phyloP scores from a whole-genome alignment of 306 rosid species.

The Fagus crenata region DNA sequence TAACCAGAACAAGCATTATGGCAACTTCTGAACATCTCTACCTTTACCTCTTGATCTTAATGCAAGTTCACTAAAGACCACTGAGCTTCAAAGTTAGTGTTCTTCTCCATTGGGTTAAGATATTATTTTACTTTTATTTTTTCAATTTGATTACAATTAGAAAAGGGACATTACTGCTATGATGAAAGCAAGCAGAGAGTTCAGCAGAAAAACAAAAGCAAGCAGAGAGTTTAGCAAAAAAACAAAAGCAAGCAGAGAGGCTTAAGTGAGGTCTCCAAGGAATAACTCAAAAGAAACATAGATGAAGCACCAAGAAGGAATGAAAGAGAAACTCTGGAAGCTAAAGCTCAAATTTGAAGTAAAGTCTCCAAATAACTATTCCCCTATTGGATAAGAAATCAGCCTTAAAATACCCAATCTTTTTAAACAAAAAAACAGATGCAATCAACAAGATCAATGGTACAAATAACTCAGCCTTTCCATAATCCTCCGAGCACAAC shows the following conservation, averaged over 20 bases:
- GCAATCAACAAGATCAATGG: not conserved
- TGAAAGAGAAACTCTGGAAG: not conserved
- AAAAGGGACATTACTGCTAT: too few species aligned
- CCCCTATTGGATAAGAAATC: not conserved
- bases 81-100: not conserved
- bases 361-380: not conserved
- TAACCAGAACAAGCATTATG: not conserved
- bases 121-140: too few species aligned
- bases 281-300: too few species aligned
- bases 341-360: not conserved
- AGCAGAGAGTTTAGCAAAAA: too few species aligned
- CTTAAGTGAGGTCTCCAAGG: too few species aligned
- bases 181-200: too few species aligned
- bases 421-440: not conserved
- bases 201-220: too few species aligned
- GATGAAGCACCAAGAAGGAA: too few species aligned
- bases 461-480: not conserved
- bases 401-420: not conserved
- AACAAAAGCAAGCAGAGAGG: too few species aligned
- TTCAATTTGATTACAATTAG: too few species aligned
- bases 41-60: not conserved
- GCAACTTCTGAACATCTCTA: not conserved
- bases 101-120: not conserved
- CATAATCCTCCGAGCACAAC: not conserved
- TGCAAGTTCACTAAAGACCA: not conserved